Conservation (phyloP, 2,329 filamentous ascomycete genomes). For the Lasiodiplodia gonubiensis region DNA sequence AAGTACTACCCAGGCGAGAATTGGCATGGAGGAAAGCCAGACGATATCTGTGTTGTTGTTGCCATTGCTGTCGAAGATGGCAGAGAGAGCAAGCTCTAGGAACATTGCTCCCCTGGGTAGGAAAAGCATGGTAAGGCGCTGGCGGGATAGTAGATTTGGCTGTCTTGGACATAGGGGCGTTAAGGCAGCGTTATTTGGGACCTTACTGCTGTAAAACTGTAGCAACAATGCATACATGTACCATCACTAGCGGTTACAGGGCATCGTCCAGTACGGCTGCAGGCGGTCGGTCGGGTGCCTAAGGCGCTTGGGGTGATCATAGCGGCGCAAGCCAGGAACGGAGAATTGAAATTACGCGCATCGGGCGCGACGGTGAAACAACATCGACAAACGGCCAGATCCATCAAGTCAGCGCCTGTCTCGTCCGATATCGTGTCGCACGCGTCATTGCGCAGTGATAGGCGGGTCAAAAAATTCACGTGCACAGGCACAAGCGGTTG, state of each 20-base stretch:
- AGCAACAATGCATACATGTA: constrained; percentile 9
- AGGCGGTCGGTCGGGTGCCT: background rate
- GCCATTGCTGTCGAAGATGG: constrained; percentile 49
- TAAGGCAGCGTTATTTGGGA: background rate
- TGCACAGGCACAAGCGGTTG: constrained; percentile 18
- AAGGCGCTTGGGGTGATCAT: constrained; percentile 19
- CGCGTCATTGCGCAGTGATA: constrained; percentile 4
- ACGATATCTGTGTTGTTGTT: constrained; percentile 91
- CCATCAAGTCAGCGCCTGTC: background rate
- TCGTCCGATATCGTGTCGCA: constrained; percentile 6
- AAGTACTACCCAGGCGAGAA: constrained; percentile 83
- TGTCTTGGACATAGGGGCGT: constrained; percentile 7
- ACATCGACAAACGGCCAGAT: constrained; percentile 9
- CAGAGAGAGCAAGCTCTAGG: constrained; percentile 18
- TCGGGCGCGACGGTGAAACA: constrained; percentile 8
- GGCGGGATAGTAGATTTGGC: constrained; percentile 5
- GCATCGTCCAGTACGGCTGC: background rate
- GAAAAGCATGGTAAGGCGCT: constrained; percentile 22
- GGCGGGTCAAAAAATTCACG: constrained; percentile 17
- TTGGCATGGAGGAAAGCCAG: constrained; percentile 91
- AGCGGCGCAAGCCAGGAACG: constrained; percentile 15
- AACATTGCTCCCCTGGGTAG: background rate
- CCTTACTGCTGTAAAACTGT: background rate
- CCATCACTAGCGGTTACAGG: background rate
- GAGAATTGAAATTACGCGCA: constrained; percentile 10